Conservation (phyloP, 768 basidiomycete species). For the Kwoniella mangroviensis region DNA sequence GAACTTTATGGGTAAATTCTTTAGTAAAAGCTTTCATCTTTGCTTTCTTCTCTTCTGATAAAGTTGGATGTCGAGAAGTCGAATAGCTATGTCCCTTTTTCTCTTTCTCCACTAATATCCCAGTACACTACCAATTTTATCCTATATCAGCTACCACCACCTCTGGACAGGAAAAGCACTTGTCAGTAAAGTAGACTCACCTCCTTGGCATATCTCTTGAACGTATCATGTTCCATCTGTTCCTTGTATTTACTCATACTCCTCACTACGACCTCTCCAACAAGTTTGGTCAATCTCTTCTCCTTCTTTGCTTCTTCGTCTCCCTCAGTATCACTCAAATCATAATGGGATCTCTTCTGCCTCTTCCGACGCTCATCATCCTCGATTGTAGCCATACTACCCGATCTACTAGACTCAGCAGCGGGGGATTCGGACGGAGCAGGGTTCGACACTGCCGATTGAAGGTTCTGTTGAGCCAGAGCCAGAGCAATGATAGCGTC, state of each 20-base stretch:
- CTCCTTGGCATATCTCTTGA: conserved; percentile 96
- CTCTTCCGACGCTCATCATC: conserved; percentile 63
- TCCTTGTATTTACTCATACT: conserved; percentile 87
- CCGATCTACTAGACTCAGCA: conserved; percentile 34
- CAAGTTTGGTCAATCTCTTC: conserved; percentile 77
- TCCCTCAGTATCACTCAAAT: conserved; percentile 1
- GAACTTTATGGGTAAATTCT: conserved; percentile 82
- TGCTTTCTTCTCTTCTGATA: conserved; percentile 77
- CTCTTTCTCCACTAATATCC: conserved; percentile 89
- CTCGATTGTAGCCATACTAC: conserved; percentile 27
- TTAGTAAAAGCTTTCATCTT: conserved; percentile 95
- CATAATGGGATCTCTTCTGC: conserved; percentile 30
- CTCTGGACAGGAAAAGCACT: too few species aligned
- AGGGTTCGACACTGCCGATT: conserved; percentile 20
- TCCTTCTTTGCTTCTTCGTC: conserved; percentile 61
- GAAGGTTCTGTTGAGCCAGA: conserved; percentile 52
- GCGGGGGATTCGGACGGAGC: conserved; percentile 28
- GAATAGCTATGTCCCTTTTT: conserved; percentile 83
- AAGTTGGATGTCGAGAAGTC: conserved; percentile 69
- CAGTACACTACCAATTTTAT: conserved; percentile 68
- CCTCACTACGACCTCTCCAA: conserved; percentile 88
- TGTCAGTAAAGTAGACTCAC: conserved; percentile 60
- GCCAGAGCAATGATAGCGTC: conserved; percentile 59
- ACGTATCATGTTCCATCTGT: conserved; percentile 72
- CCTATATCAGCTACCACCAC: conserved; percentile 1